phyloP scores from a whole-genome alignment of 148 eudicot genomes.

The Limonium bicolor region DNA sequence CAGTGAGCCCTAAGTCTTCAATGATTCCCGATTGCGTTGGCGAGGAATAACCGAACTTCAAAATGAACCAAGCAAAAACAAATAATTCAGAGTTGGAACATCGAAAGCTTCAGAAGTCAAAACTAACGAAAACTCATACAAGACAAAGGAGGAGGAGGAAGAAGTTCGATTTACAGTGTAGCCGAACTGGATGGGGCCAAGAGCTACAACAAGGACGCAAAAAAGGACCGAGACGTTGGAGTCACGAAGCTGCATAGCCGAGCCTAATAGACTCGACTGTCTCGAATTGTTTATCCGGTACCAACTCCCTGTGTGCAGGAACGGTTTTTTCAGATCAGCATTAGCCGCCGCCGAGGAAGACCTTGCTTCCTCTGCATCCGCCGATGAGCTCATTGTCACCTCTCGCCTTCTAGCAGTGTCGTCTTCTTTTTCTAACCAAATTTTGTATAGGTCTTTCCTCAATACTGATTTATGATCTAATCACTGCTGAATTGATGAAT shows the following conservation, averaged over 20 bases:
- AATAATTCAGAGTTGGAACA: neutral
- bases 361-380: conserved; percentile 4
- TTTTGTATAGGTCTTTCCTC: too few relatives aligned
- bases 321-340: conserved; percentile 52
- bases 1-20: conserved; percentile 46
- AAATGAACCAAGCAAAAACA: neutral
- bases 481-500: too few relatives aligned
- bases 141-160: neutral
- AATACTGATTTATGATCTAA: too few relatives aligned
- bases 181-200: conserved; percentile 82
- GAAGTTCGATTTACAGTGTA: conserved; percentile 32
- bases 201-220: conserved; percentile 60
- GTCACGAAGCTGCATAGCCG: conserved; percentile 42
- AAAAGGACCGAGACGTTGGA: conserved; percentile 46
- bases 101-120: neutral
- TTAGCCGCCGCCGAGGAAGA: conserved; percentile 2
- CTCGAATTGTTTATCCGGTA: conserved; percentile 38
- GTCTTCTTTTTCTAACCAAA: too few relatives aligned
- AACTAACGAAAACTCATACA: neutral
- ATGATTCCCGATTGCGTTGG: conserved; percentile 66
- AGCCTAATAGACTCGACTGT: conserved; percentile 44
- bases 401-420: conserved; percentile 2
- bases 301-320: conserved; percentile 84
- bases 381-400: conserved; percentile 2
- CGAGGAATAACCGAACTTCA: conserved; percentile 79